These are phyloP conservation scores for Glonium stellatum DNA, from an alignment of 495 filamentous ascomycete species.

Conservation along the genomic window DNA sequence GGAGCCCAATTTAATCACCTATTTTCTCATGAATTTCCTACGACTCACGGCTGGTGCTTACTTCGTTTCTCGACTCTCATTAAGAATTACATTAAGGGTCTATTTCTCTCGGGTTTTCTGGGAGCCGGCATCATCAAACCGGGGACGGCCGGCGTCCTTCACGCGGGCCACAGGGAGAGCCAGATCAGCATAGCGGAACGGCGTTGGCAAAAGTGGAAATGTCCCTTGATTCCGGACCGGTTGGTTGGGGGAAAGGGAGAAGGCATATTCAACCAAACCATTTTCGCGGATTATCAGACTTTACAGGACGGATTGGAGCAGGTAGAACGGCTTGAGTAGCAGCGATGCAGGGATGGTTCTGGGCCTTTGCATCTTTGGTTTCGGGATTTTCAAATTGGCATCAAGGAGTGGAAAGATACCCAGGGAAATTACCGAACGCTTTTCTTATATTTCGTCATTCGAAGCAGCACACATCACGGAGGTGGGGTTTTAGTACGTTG, in stretches of 20 bases:
- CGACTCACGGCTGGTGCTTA: slow-evolving; percentile 1
- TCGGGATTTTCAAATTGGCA: too few species aligned
- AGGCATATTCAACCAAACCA: background rate
- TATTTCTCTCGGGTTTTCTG: slow-evolving; percentile 6
- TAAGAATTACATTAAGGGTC: slow-evolving; percentile 5
- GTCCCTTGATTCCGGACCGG: background rate
- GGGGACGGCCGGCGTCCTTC: slow-evolving; percentile 6
- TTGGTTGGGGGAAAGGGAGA: background rate
- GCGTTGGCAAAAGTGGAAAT: slow-evolving; percentile 19
- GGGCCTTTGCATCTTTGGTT: too few species aligned
- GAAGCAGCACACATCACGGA: too few species aligned
- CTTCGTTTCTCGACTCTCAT: slow-evolving; percentile 20
- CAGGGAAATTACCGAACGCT: too few species aligned
- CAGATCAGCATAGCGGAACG: slow-evolving; percentile 26
- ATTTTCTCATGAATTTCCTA: slow-evolving; percentile 15
- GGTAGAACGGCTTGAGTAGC: slow-evolving; percentile 2
- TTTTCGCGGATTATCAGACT: background rate
- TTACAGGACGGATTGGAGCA: background rate
- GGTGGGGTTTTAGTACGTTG: too few species aligned
- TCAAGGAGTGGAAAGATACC: too few species aligned
- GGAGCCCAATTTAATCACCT: slow-evolving; percentile 28
- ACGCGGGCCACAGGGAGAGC: background rate
- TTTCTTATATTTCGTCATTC: too few species aligned
- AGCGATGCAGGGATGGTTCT: background rate
- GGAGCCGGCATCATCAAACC: background rate